Percentiles rank a stretch among this genome's conserved stretches.
Conservation (phyloP, 768 basidiomycete genomes). For the Amanita molliuscula region DNA sequence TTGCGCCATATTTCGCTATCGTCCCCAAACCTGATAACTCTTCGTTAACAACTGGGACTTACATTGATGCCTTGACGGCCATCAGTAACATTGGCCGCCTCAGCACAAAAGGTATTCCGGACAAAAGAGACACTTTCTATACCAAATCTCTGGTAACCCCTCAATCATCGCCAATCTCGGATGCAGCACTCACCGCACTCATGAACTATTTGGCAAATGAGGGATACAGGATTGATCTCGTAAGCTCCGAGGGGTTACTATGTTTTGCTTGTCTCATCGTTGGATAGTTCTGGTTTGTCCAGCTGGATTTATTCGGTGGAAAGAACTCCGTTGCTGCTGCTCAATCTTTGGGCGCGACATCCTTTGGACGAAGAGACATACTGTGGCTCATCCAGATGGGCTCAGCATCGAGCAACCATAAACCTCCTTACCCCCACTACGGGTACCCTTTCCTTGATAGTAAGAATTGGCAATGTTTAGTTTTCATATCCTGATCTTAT, state of each 20-base stretch:
- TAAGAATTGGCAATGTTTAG: slow-evolving; percentile 8
- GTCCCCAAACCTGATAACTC: background rate
- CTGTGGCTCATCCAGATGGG: slow-evolving; percentile 36
- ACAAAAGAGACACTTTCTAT: slow-evolving; percentile 30
- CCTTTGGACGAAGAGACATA: slow-evolving; percentile 28
- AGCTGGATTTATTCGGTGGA: slow-evolving; percentile 29
- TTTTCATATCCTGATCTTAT: background rate
- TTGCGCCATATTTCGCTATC: slow-evolving; percentile 11
- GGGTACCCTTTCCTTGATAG: slow-evolving; percentile 34
- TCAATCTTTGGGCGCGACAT: slow-evolving; percentile 21
- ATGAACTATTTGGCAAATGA: slow-evolving; percentile 24
- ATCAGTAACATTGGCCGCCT: slow-evolving; percentile 17
- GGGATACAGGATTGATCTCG: slow-evolving; percentile 12
- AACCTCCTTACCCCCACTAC: slow-evolving; percentile 26
- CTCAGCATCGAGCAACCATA: slow-evolving; percentile 23
- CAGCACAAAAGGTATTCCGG: slow-evolving; percentile 14
- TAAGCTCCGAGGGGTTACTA: background rate
- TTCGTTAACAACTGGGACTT: slow-evolving; percentile 14
- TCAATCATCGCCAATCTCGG: slow-evolving; percentile 17
- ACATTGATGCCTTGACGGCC: slow-evolving; percentile 21
- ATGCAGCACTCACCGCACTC: slow-evolving; percentile 19
- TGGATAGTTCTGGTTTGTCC: slow-evolving; percentile 22
- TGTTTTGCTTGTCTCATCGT: background rate
- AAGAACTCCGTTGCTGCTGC: slow-evolving; percentile 29
- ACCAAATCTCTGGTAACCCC: slow-evolving; percentile 32